Percentiles rank a stretch among this genome's conserved stretches.
Evolutionary conservation across 1,139 yeast genomes (phyloP).

Genomic region (Hyphopichia buzzinii): DNA sequence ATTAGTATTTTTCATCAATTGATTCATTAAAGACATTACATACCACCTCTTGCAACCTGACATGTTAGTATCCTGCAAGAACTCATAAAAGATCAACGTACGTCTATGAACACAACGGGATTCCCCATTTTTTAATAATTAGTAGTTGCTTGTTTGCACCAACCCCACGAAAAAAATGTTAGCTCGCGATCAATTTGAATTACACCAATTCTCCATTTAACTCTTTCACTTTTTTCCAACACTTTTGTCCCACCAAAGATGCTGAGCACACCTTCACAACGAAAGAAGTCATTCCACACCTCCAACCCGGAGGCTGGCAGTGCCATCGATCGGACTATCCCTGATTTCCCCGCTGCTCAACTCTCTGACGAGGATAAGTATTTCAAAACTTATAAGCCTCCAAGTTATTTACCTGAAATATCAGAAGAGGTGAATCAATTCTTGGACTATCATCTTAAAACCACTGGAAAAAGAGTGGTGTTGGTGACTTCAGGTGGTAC

Average conservation of each 20-base stretch:
- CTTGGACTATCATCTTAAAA: constrained; percentile 43
- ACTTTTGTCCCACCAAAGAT: too few species aligned
- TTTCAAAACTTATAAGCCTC: constrained; percentile 70
- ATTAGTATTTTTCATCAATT: constrained; percentile 7
- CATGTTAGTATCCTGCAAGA: constrained; percentile 11
- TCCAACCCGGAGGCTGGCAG: constrained; percentile 67
- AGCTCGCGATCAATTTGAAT: neutral
- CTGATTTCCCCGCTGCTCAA: constrained; percentile 78
- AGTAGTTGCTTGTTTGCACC: too few species aligned
- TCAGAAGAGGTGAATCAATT: constrained; percentile 57
- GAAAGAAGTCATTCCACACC: constrained; percentile 42
- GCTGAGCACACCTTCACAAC: constrained; percentile 10
- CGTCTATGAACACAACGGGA: constrained; percentile 39
- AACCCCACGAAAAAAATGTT: neutral
- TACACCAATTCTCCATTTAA: neutral
- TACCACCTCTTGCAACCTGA: constrained; percentile 24
- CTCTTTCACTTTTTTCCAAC: too few species aligned
- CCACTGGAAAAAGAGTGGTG: constrained; percentile 55
- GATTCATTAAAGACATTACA: too few species aligned
- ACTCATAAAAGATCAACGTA: too few species aligned
- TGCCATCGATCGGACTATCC: constrained; percentile 77
- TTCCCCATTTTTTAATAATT: constrained; percentile 10
- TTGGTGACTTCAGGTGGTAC: constrained; percentile 97
- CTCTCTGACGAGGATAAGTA: constrained; percentile 71
- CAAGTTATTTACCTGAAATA: constrained; percentile 66